A percentile compares a stretch with the other conserved stretches of the same genome.
These are phyloP conservation scores for Zymoseptoria ardabiliae DNA, from an alignment of 2,329 filamentous ascomycete species.

Conservation along the genomic window DNA sequence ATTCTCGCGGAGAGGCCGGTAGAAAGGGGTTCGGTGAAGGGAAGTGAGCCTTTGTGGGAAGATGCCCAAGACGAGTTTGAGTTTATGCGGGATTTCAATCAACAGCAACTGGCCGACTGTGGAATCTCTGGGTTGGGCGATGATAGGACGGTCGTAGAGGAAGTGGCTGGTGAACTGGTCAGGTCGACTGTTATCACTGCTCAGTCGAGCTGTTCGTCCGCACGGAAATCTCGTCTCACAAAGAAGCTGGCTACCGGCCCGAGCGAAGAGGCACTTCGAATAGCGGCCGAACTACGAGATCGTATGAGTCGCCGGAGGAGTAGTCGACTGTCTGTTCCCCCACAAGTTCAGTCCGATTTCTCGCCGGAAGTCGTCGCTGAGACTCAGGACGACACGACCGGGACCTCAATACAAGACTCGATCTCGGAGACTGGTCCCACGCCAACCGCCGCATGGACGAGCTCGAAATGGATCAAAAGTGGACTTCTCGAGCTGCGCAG, in stretches of 20 bases:
- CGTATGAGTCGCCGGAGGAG: slow-evolving; percentile 1
- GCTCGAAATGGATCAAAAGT: slow-evolving; percentile 15
- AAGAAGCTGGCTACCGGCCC: slow-evolving; percentile 9
- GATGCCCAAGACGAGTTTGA: slow-evolving; percentile 13
- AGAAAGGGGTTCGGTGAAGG: neutral
- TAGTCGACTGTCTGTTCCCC: neutral
- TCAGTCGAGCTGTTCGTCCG: slow-evolving; percentile 14
- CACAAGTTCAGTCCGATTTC: neutral
- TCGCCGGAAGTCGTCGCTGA: slow-evolving; percentile 6
- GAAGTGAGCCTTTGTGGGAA: neutral
- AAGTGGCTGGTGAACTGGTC: neutral
- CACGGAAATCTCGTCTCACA: slow-evolving; percentile 6
- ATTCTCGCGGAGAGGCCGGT: neutral
- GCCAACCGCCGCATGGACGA: slow-evolving; percentile 21
- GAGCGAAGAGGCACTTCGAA: slow-evolving; percentile 14
- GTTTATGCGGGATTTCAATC: slow-evolving; percentile 4
- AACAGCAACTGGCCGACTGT: neutral
- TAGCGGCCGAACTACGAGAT: slow-evolving; percentile 12
- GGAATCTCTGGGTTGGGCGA: no score
- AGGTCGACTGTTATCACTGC: neutral
- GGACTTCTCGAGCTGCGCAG: slow-evolving; percentile 11
- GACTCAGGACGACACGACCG: slow-evolving; percentile 4
- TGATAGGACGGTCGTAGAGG: neutral
- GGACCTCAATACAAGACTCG: slow-evolving; percentile 1
- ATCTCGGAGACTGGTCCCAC: slow-evolving; percentile 15